Evolutionary conservation across 2,329 filamentous ascomycete genomes (phyloP).

Genomic region (Raffaelea ambrosiae): DNA sequence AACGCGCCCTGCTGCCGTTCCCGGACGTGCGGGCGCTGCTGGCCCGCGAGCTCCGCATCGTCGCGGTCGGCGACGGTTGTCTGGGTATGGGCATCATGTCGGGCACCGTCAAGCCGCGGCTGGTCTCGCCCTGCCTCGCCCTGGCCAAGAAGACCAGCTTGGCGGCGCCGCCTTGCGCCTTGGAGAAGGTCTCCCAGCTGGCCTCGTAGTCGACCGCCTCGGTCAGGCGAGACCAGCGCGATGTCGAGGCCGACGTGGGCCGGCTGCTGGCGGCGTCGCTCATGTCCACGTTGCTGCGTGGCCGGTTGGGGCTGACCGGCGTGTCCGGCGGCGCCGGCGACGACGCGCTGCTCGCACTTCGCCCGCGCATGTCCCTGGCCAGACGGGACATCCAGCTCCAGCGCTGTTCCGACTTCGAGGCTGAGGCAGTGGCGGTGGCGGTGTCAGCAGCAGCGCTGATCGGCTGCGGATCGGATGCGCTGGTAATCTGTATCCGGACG

Average conservation of each 20-base stretch:
- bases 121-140: neutral
- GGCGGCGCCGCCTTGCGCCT: constrained; percentile 3
- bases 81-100: neutral
- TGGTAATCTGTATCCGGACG: too few relatives aligned
- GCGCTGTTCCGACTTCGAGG: constrained; percentile 4
- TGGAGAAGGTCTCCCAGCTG: constrained; percentile 12
- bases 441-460: too few relatives aligned
- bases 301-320: neutral
- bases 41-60: neutral
- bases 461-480: too few relatives aligned
- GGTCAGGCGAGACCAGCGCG: constrained; percentile 12
- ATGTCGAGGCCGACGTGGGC: neutral
- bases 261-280: constrained; percentile 1
- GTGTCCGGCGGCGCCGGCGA: constrained; percentile 1
- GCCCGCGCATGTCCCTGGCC: constrained; percentile 9
- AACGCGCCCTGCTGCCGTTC: neutral
- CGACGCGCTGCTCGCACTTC: too few relatives aligned
- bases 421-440: too few relatives aligned
- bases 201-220: neutral
- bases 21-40: too few relatives aligned
- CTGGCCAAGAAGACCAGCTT: neutral
- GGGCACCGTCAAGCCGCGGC: neutral
- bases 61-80: constrained; percentile 1
- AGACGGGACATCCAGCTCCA: constrained; percentile 15
- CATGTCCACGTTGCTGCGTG: neutral